Base-by-base conservation (phyloP, 1,139 yeast species). In the Hyphopichia burtonii region DNA sequence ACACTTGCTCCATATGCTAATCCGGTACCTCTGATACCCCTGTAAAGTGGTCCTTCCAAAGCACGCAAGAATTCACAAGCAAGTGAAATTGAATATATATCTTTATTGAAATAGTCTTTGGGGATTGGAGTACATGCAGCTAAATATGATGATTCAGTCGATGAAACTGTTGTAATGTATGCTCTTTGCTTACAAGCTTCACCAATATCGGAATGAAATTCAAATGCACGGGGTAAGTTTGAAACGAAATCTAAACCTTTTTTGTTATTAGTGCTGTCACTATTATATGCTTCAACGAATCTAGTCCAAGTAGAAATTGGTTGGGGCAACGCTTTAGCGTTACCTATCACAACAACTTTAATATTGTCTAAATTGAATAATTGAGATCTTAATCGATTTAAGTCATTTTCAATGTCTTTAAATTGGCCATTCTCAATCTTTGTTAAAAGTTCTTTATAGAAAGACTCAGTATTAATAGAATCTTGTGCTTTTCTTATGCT, bases 31-130 rank as follows among this genome's bases (percentile, higher is more conserved):
- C 99, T 80, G 33, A 94, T 87, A 39, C 94, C 96, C 56, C 90
- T 79, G 98, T 99, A 93, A 51, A 93, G 84, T 31, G 99, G 98
- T 1, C 99, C 99, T 63, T 94, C 99, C 19, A 89, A 89, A 23
- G 91, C 86, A 51, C 84, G 85, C 46, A 94, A 70, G 55, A 83
- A 86, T 44, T 86, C 91, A 10, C 86, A 75, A 7, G 93, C 89
- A 17, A 93, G 73, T 0, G 84, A 76, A 37, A 93, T 74, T 22
- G 83, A 83, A 41, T 86, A 82, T 33, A 83, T 70, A 53, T 91
- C 97, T 14, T 77, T 76, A 43, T 85, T 75, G 23, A 73, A 61
- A 55, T 83, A 88, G 48, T 82, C 80, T 10, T 78, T 68, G 1
- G 94, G 89, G 12, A 86, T 80, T 11, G 71, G 68, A 0, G 95